Base-by-base conservation (phyloP, 306 rosid species). In the Acacia confusa region DNA sequence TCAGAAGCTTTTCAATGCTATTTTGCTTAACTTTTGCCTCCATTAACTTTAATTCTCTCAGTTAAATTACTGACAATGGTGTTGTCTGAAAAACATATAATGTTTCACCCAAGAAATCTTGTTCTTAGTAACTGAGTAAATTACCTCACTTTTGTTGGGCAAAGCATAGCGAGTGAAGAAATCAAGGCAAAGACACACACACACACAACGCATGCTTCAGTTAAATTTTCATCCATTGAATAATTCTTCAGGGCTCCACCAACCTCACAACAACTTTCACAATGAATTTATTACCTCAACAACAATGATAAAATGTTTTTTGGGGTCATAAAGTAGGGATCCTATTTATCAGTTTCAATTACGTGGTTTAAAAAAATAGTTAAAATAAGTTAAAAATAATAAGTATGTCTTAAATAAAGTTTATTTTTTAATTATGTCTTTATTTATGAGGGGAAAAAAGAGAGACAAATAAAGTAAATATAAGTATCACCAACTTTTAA, bases 211-310 rank as follows among this genome's bases (percentile, higher is more conserved):
- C 41, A 74, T 19, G 45, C 36, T 67, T n/a, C 22, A 3, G 15
- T 47, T 44, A 50, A 72, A 45, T 12, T 48, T 72, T 65, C 9
- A 28, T n/a, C n/a, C 4, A 24, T 78, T 12, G 36, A 77, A 67
- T 52, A 22, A 53, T 75, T 60, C 48, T 65, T 40, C 47, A 13
- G 17, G 20, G 38, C 69, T 12, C 41, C n/a, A 41, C 2, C 78
- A 80, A 84, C 85, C 61, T 41, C 70, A 72, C 83, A 72, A 74
- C 75, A 19, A 75, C 84, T 47, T 67, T 75, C 73, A 81, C 30
- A 65, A 63, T 25, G 84, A 74, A 27, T 40, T 73, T 73, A 57
- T 34, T 44, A 43, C 20, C 22, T 69, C 24, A 77, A 43, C 32
- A 16, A 25, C 70, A 14, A 45, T 9, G 61, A 32, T 38, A 25